Percentiles rank a stretch among this genome's conserved stretches.
Conservation (phyloP, 177 flowering plant genomes). For the Vitis hybrid region DNA sequence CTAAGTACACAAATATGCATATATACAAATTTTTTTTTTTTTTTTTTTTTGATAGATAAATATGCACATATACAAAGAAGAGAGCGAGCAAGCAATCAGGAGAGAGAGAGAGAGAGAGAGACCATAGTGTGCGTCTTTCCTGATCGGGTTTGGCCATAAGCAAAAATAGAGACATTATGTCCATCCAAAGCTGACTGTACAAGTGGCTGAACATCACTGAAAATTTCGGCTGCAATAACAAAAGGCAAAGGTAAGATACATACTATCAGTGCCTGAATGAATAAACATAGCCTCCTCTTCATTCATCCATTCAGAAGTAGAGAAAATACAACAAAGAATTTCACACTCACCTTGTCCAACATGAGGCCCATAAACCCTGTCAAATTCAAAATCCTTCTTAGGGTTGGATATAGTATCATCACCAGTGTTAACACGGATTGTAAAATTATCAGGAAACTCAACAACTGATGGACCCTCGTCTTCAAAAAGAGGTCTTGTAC, state of each 20-base stretch:
- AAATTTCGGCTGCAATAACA: slow-evolving; percentile 77
- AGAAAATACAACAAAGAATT: background rate
- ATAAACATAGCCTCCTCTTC: background rate
- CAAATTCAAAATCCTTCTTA: slow-evolving; percentile 94
- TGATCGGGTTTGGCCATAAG: slow-evolving; percentile 87
- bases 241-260: background rate
- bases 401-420: slow-evolving; percentile 68
- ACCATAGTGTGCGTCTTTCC: slow-evolving; percentile 99
- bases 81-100: slow-evolving; percentile 10
- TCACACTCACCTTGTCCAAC: slow-evolving; percentile 81
- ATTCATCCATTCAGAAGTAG: background rate
- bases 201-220: slow-evolving; percentile 88
- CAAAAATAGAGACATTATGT: slow-evolving; percentile 84
- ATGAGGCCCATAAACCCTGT: slow-evolving; percentile 98
- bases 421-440: slow-evolving; percentile 72
- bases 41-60: background rate
- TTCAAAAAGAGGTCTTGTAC: slow-evolving; percentile 91
- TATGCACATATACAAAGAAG: background rate
- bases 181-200: slow-evolving; percentile 99
- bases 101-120: slow-evolving; percentile 42
- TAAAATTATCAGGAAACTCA: slow-evolving; percentile 93
- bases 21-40: too few species aligned
- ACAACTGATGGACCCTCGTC: slow-evolving; percentile 84
- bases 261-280: background rate
- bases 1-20: too few species aligned